Evolutionary conservation across 1,284 basidiomycete species (phyloP).

Genomic region (Stygiomarasmius scandens): DNA sequence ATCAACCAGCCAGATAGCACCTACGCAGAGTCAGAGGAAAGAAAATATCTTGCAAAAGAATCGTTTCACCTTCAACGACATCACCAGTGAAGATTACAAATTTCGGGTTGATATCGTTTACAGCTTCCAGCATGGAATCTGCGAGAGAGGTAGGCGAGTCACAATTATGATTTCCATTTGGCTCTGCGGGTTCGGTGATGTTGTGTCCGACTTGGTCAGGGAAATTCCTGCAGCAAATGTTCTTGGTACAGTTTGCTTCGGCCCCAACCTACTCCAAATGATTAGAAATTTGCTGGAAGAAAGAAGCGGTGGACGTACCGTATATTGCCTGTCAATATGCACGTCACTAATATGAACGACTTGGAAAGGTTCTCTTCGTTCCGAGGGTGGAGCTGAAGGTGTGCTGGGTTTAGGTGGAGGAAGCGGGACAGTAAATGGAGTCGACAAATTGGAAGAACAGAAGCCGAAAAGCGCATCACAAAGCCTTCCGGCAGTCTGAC

Average conservation of each 20-base stretch:
- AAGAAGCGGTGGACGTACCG: constrained; percentile 31
- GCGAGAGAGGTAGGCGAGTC: constrained; percentile 50
- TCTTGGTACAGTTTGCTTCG: constrained; percentile 56
- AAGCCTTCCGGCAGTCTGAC: constrained; percentile 55
- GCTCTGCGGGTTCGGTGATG: constrained; percentile 44
- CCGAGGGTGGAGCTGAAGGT: constrained; percentile 38
- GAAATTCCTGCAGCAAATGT: constrained; percentile 56
- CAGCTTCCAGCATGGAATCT: constrained; percentile 52
- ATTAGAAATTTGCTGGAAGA: neutral
- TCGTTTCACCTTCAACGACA: constrained; percentile 53
- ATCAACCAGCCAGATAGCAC: constrained; percentile 48
- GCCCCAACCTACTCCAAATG: constrained; percentile 40
- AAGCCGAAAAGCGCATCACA: constrained; percentile 60
- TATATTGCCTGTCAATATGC: constrained; percentile 55
- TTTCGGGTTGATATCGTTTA: constrained; percentile 38
- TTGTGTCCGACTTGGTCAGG: constrained; percentile 37
- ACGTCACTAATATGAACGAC: constrained; percentile 58
- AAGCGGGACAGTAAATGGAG: constrained; percentile 45
- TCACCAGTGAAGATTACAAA: constrained; percentile 67
- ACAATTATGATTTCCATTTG: constrained; percentile 49
- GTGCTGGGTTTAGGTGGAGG: constrained; percentile 23
- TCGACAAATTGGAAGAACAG: constrained; percentile 51
- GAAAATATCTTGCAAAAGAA: neutral
- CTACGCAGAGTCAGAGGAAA: constrained; percentile 25
- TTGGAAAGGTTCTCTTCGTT: constrained; percentile 45